Base-by-base conservation (phyloP, 1,284 basidiomycete genomes). In the Polyporus tsugae region DNA sequence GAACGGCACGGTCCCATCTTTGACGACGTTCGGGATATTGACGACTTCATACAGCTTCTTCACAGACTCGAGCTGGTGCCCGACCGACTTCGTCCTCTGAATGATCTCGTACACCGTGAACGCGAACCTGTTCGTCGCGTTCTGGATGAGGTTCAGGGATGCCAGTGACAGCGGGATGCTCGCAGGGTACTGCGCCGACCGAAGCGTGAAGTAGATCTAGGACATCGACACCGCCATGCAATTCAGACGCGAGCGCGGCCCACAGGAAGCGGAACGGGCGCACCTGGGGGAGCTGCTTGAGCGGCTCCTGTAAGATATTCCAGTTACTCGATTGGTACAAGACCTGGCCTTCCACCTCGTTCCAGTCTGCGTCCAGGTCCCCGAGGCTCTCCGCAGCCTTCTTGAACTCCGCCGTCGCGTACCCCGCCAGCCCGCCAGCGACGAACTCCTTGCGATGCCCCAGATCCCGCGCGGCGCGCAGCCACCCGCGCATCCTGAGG, bases 141-240 rank as follows among this genome's bases (percentile, higher is more conserved):
- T 83, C 52, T 88, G 90, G 44, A 94, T 87, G 19, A 94, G 83
- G 65, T 88, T 86, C 29, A 94, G 82, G 4, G 92, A 92, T 3
- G 91, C 89, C 11, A 94, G 82, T 0, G 91, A 91, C 29, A 93
- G 77, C 0, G 92, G 92, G 70, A 94, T 91, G 13, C 88, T 86
- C 3, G 86, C 78, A 1, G 92, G 92, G 67, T 90, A 85, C 77
- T 90, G 88, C 7, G 91, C 86, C 6, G 92, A 91, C 62, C 91
- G 87, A 5, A 94, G 80, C 6, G 89, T 87, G 76, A 93, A 94
- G 4, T 90, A 84, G 58, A 93, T 86, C 91, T 93, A 62, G 9
- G 6, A 9, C 19, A 36, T 52, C 29, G 38, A 80, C 6, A 89
- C 87, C 75, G 93, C 93, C 3, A 90, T 85, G 42, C 5, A 29